These are phyloP conservation scores for Tricholoma sp. DNA, from an alignment of 768 basidiomycete species.

Conservation along the genomic window DNA sequence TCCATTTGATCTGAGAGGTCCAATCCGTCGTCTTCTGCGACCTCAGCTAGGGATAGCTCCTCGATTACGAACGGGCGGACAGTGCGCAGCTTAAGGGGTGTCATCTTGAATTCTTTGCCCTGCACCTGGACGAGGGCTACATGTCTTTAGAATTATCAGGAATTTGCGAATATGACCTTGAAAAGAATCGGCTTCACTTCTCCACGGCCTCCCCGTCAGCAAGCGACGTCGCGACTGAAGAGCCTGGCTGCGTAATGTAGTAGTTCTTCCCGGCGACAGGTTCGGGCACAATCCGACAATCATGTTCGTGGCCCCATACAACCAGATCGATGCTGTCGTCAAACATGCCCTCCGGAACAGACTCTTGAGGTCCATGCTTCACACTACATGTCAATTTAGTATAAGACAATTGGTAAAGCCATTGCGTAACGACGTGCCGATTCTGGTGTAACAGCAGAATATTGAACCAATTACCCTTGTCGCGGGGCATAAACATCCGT, in stretches of 20 bases:
- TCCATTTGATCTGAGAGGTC: slow-evolving; percentile 78
- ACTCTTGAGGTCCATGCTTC: slow-evolving; percentile 90
- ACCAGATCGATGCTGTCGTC: slow-evolving; percentile 92
- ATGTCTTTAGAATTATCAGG: slow-evolving; percentile 47
- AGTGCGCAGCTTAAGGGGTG: slow-evolving; percentile 81
- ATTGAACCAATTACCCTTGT: slow-evolving; percentile 94
- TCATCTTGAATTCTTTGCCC: slow-evolving; percentile 81
- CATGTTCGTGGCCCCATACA: slow-evolving; percentile 99
- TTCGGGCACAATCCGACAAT: slow-evolving; percentile 89
- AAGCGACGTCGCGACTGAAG: slow-evolving; percentile 89
- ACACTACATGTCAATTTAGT: slow-evolving; percentile 48
- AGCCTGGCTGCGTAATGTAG: slow-evolving; percentile 91
- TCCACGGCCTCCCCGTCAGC: slow-evolving; percentile 89
- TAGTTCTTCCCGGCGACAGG: slow-evolving; percentile 89
- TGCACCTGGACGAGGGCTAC: slow-evolving; percentile 87
- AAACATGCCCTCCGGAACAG: slow-evolving; percentile 94
- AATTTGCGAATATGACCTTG: background rate
- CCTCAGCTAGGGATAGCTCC: slow-evolving; percentile 69
- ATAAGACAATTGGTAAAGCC: background rate
- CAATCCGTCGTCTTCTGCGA: slow-evolving; percentile 70
- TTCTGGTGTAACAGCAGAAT: slow-evolving; percentile 93
- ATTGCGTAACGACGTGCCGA: slow-evolving; percentile 46
- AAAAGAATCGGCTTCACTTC: slow-evolving; percentile 51
- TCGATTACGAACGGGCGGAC: slow-evolving; percentile 94
- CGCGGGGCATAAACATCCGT: slow-evolving; percentile 91